phyloP scores from a whole-genome alignment of 306 rosid genomes.

The Fagus sylvatica region DNA sequence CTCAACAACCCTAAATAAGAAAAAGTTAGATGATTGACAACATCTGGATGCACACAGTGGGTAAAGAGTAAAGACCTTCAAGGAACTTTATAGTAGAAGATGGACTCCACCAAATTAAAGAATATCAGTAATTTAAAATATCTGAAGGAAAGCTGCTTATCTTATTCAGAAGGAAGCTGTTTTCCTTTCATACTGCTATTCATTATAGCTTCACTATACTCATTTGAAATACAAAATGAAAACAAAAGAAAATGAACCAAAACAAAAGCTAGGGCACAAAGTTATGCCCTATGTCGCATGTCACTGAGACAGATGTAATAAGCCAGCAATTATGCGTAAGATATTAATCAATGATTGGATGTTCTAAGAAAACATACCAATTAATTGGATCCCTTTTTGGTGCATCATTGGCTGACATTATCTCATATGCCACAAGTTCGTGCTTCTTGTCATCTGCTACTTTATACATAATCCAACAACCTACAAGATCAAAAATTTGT shows the following conservation, averaged over 20 bases:
- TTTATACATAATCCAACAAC: slow-evolving; percentile 76
- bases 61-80: background rate
- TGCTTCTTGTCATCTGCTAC: slow-evolving; percentile 51
- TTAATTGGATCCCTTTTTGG: slow-evolving; percentile 98
- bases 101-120: background rate
- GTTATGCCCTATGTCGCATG: background rate
- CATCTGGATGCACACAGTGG: slow-evolving; percentile 1
- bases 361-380: slow-evolving; percentile 52
- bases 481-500: slow-evolving; percentile 36
- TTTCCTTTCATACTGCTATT: background rate
- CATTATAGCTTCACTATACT: background rate
- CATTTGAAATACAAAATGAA: background rate
- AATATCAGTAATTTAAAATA: background rate
- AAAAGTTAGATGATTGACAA: slow-evolving; percentile 3
- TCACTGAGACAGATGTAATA: background rate
- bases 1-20: slow-evolving; percentile 69
- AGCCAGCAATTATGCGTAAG: background rate
- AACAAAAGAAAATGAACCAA: background rate
- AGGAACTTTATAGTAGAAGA: background rate
- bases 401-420: slow-evolving; percentile 93
- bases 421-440: slow-evolving; percentile 83
- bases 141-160: background rate
- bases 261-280: background rate
- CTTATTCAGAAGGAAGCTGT: background rate
- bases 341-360: slow-evolving; percentile 9